Base-by-base conservation (phyloP, 2,329 filamentous ascomycete genomes). In the Mycosphaerelloides madeirae region DNA sequence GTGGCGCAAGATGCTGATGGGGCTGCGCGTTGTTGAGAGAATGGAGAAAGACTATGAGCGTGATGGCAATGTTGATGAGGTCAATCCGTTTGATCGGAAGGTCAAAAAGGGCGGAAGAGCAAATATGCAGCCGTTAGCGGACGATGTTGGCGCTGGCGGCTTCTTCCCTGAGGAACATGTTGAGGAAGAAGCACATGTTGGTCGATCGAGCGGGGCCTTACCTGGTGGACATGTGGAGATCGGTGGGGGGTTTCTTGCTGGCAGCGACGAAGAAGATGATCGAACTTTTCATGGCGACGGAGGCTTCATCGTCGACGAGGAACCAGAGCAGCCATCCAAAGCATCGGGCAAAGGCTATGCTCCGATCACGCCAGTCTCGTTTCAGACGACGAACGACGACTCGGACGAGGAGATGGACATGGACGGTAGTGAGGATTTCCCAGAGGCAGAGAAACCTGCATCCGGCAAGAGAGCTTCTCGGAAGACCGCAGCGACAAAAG, bases 1-100 rank as follows among this genome's bases (percentile, higher is more conserved):
- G 54, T 98, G 93, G 93, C 79, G 86, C 45, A 94, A 86, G 65
- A 87, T 96, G 56, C 67, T 95, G 12, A 86, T 90, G 74, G 90
- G 90, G 0, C 63, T 96, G 67, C 77, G 88, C 3, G 93, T 97
- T 45, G 76, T 87, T 15, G 78, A 93, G 63, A 77, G 88, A 38
- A 83, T 94, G 31, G 75, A 75, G 31, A 76, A 81, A 43, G 86
- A 95, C 49, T 94, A 94, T 62, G 86, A 85, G 1, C 76, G 81
- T 38, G 64, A 67, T 29, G 69, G 54, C 12, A 42, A 20, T 11
- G 53, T 47, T n/a, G 76, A 80, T 13, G 73, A 78, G 1, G 72
- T 80, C 49, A 79, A 78, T 32, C 77, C 78, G 3, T 74, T 70
- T 49, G 69, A 68, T 20, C 75, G 43, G 52, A 65, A 47, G 44